Base-by-base conservation (phyloP, 75 land plant genomes). In the Selaginella tamariscina region DNA sequence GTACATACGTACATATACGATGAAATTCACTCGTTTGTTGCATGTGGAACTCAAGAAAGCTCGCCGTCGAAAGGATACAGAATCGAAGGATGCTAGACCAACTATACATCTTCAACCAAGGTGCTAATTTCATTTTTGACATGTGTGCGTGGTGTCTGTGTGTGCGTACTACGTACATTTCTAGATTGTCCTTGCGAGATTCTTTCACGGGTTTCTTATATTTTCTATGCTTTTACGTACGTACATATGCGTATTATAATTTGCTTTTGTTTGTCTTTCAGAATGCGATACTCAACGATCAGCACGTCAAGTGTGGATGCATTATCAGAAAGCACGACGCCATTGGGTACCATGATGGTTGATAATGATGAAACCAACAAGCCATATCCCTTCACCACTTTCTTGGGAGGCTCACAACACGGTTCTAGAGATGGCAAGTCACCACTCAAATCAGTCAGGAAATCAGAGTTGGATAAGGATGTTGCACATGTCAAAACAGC, bases 1-100 rank as follows among this genome's bases (percentile, higher is more conserved):
- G n/a, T n/a, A n/a, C n/a, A n/a, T n/a, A n/a, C n/a, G 96, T 88
- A 70, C 60, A 49, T 39, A 39, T 39, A 5, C 15, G 5, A 39
- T 39, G 49, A 15, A 39, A 39, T 5, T 39, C 49, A 5, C 49
- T 5, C 5, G 15, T 5, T 39, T 39, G 5, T 39, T 39, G 49
- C 49, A 15, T 39, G 5, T 39, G 49, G 11, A 39, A 5, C 11
- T 39, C 11, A 39, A 39, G 49, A 39, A 39, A 39, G 11, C 49
- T 39, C 49, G 49, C 5, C 49, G 49, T 39, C 49, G 49, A 15
- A 39, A 39, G 49, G 49, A 39, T 5, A 15, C 11, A 15, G 49
- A 39, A 15, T 5, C 15, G 15, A 39, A 39, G 15, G 49, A 39
- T 15, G 5, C 49, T 5, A 39, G 49, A 15, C 49, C 49, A 5